Evolutionary conservation across 768 basidiomycete species (phyloP), one percentile per base, ranked within the genome.

Genomic region (Hydnomerulius pinastri): DNA sequence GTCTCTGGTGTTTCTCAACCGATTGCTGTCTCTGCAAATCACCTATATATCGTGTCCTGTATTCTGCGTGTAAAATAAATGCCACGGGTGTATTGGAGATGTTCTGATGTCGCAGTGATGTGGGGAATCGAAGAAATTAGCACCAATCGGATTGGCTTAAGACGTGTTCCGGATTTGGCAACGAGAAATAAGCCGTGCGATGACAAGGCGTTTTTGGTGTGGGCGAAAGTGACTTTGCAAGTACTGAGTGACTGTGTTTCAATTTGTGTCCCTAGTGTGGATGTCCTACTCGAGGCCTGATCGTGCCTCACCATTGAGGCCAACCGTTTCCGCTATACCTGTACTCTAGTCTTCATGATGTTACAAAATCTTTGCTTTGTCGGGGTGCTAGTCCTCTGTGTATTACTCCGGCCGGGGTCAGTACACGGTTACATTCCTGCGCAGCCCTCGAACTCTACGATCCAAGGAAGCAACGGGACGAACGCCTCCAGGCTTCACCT

Each of bases 371-470:
- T 55, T 42, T 29, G 20, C 20, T 17, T 56, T n/a, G n/a, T n/a
- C 25, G 8, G 12, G 17, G 13, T 52, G 12, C 38, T 55, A 21
- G 15, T 59, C 17, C 45, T 51, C 4, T 11, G 60, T 18, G 28
- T 48, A 6, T 11, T 53, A 20, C 38, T 52, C 12, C 33, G 45
- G 25, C 38, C 53, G 12, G 38, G 53, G 9, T 46, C 29, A 5
- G 68, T 57, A 6, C 49, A 46, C 17, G 82, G 72, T 1, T 93
- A 92, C 65, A 79, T 89, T 54, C 90, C 91, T 0, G 91, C 91
- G 3, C 63, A 71, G 10, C 77, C 87, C 13, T 86, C 86, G 28
- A 93, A 93, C 65, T 73, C 79, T 48, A 84, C 87, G 0, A 55
- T 66, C 17, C 72, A 73, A 15, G 74, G 73, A 11, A 62, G 75